Evolutionary conservation across 257 asterid genomes (phyloP).

Genomic region (Nicotiana obtusifolia): DNA sequence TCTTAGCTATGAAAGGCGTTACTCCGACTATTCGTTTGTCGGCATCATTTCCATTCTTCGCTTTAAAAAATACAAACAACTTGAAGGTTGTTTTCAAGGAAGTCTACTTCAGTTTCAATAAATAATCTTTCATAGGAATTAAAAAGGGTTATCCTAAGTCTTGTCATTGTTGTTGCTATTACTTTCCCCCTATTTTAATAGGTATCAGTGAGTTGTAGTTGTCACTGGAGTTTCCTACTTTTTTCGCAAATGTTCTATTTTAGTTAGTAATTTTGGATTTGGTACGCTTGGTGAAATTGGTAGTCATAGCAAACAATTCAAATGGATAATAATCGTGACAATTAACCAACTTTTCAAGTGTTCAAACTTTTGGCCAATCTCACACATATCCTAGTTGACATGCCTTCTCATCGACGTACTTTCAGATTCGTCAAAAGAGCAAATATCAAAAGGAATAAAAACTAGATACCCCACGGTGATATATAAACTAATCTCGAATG

Average conservation of each 20-base stretch:
- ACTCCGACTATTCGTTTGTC: background rate
- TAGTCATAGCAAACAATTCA: background rate
- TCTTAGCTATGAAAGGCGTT: background rate
- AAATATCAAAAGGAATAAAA: background rate
- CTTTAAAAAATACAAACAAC: background rate
- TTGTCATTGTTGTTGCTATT: background rate
- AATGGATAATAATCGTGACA: background rate
- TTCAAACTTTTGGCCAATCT: background rate
- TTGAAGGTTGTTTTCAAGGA: background rate
- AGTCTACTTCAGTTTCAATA: background rate
- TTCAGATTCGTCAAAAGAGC: background rate
- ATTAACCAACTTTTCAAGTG: background rate
- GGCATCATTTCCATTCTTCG: background rate
- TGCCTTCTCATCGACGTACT: background rate
- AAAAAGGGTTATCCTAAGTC: background rate
- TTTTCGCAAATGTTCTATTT: background rate
- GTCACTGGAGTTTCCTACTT: background rate
- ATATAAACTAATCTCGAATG: background rate
- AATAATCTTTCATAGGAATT: background rate
- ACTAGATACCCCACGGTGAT: background rate
- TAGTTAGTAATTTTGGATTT: background rate
- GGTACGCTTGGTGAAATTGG: background rate
- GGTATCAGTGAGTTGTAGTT: background rate
- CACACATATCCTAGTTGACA: background rate
- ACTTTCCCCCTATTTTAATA: background rate